These are phyloP conservation scores for Cubamyces sp. DNA, from an alignment of 768 basidiomycete species.

Conservation along the genomic window DNA sequence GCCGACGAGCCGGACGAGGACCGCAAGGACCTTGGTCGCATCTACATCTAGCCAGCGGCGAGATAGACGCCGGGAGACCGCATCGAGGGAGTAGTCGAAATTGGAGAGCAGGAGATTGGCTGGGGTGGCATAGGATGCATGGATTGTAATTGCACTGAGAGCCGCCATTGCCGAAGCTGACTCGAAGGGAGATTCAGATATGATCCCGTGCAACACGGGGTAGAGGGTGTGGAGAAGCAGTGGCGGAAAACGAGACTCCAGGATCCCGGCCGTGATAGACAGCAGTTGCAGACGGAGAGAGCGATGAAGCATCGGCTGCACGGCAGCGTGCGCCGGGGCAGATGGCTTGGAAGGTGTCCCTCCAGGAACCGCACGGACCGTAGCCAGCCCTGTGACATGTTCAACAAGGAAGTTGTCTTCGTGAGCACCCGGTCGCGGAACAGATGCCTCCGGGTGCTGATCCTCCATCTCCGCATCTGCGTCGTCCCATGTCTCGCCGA, in stretches of 20 bases:
- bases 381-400: conserved; percentile 65
- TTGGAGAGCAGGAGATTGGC: conserved; percentile 90
- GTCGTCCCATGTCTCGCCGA: conserved; percentile 76
- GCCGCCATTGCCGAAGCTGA: conserved; percentile 78
- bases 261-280: conserved; percentile 68
- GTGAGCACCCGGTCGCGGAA: conserved; percentile 29
- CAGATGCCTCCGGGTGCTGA: background rate
- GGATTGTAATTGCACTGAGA: conserved; percentile 68
- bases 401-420: conserved; percentile 55
- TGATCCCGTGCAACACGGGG: conserved; percentile 82
- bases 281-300: conserved; percentile 76
- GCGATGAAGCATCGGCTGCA: conserved; percentile 71
- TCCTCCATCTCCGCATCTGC: conserved; percentile 40
- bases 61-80: conserved; percentile 82
- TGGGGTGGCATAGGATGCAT: conserved; percentile 86
- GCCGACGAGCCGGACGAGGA: conserved; percentile 88
- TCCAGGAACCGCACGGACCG: conserved; percentile 51
- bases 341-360: conserved; percentile 2
- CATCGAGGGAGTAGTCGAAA: conserved; percentile 95
- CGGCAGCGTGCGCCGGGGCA: conserved; percentile 30
- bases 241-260: conserved; percentile 71
- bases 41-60: conserved; percentile 82
- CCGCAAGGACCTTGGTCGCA: conserved; percentile 84
- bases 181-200: conserved; percentile 70
- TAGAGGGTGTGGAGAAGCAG: conserved; percentile 82